Conservation (phyloP, 2,329 filamentous ascomycete species). For the Ophiocordyceps camponoti-leonardi region DNA sequence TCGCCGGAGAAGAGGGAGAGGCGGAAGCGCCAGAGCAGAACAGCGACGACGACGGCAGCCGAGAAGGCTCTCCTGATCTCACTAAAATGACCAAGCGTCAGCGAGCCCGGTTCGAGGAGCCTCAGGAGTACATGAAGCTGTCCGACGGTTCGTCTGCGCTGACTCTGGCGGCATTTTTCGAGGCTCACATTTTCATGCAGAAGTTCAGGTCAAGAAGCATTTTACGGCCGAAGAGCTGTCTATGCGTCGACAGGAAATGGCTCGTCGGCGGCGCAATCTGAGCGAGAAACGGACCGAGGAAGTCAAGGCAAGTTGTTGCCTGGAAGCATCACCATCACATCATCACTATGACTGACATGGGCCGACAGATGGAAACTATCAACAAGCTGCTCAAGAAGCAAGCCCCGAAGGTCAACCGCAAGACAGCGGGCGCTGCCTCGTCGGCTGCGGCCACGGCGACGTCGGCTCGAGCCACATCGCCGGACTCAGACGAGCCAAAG, state of each 20-base stretch:
- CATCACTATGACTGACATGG: neutral
- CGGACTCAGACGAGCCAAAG: slow-evolving; percentile 28
- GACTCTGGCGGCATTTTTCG: neutral
- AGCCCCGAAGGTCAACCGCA: slow-evolving; percentile 54
- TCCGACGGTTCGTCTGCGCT: slow-evolving; percentile 32
- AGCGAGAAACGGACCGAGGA: slow-evolving; percentile 48
- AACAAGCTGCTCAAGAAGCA: slow-evolving; percentile 81
- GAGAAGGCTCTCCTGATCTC: slow-evolving; percentile 33
- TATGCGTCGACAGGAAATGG: slow-evolving; percentile 46
- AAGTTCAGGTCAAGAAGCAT: slow-evolving; percentile 45
- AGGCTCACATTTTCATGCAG: slow-evolving; percentile 15
- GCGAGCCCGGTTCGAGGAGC: slow-evolving; percentile 37
- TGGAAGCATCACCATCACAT: neutral
- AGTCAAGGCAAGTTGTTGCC: slow-evolving; percentile 31
- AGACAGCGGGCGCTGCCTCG: slow-evolving; percentile 16
- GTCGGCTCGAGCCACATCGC: slow-evolving; percentile 24
- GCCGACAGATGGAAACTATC: slow-evolving; percentile 67
- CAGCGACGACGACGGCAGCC: slow-evolving; percentile 27
- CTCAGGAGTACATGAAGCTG: slow-evolving; percentile 39
- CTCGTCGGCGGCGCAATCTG: slow-evolving; percentile 41
- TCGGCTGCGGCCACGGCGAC: slow-evolving; percentile 9
- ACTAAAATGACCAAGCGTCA: slow-evolving; percentile 45
- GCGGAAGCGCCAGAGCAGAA: slow-evolving; percentile 21
- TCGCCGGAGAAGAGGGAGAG: slow-evolving; percentile 22
- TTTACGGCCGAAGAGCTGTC: slow-evolving; percentile 45